Base-by-base conservation (phyloP, 768 basidiomycete genomes). In the Lactarius indigo region DNA sequence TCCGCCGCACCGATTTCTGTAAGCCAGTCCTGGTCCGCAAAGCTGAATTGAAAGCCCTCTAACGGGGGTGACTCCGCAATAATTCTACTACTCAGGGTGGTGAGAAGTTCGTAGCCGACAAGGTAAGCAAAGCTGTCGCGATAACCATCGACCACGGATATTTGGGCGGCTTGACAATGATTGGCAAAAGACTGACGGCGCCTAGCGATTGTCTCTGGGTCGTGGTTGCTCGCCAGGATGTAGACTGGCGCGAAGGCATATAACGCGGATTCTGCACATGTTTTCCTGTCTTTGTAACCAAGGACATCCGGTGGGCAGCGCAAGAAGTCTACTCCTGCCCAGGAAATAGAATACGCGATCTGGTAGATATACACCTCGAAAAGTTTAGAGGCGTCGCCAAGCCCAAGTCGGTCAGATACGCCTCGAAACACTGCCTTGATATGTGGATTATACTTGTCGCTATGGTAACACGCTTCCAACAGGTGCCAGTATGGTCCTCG, bases 401-500 rank as follows among this genome's bases (percentile, higher is more conserved):
- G 74, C 17, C 92, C 93, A 57, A 98, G 79, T 9, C 89, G 81
- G 59, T 79, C 74, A 0, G 91, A 84, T 26, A 90, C 87, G 8
- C 85, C 85, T 18, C 71, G 72, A 42, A 98, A 78, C 44, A 90
- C 79, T 9, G 81, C 79, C 64, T 82, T 76, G 52, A 84, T 77
- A 63, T 80, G 77, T 13, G 47, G 35, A 62, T 72, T 65, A 77
- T 71, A 76, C 81, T 77, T 54, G 78, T 78, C 70, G 73, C 68
- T 81, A 76, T 69, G 79, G 69, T 79, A 71, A 75, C 84, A 84
- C 7, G 85, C 84, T 74, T 96, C 94, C 66, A 98, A 78, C 58
- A 98, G 74, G 75, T 96, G 90, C 87, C 90, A 95, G 73, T 96
- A 94, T 1, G 94, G 84, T 4, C 87, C 90, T 18, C 92, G 86